Evolutionary conservation across 1,284 basidiomycete species (phyloP).

Genomic region (Austroboletus novae-zelandiae): DNA sequence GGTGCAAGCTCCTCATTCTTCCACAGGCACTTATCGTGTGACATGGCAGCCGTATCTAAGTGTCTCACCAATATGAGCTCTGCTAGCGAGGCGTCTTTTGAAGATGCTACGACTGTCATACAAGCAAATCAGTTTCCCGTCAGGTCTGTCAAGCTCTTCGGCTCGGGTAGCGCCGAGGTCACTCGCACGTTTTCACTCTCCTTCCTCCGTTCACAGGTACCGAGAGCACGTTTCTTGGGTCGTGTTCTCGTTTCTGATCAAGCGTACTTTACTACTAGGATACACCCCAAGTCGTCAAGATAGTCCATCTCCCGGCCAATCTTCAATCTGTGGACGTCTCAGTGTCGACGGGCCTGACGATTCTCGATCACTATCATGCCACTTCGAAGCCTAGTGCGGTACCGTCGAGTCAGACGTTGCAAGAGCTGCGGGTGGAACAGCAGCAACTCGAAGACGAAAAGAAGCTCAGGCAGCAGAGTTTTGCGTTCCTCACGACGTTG

Average conservation of each 20-base stretch:
- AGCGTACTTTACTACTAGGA: conserved; percentile 11
- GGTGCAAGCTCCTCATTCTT: too few species aligned
- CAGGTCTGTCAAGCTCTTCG: conserved; percentile 23
- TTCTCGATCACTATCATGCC: conserved; percentile 17
- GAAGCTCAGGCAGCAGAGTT: conserved; percentile 19
- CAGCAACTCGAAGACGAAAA: conserved; percentile 18
- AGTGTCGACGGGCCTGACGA: conserved; percentile 10
- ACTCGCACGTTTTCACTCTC: conserved; percentile 22
- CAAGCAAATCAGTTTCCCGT: conserved; percentile 17
- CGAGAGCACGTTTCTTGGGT: too few species aligned
- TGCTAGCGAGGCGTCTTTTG: too few species aligned
- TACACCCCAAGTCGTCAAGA: conserved; percentile 15
- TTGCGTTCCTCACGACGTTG: conserved; percentile 25
- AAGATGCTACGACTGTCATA: conserved; percentile 9
- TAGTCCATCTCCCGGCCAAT: conserved; percentile 16
- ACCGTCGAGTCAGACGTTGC: conserved; percentile 4
- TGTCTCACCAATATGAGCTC: too few species aligned
- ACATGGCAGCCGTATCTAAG: too few species aligned
- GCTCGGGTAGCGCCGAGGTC: conserved; percentile 14
- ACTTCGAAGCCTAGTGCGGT: background rate
- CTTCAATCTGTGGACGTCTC: conserved; percentile 10
- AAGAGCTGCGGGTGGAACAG: conserved; percentile 12
- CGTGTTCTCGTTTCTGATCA: background rate
- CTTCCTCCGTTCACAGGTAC: conserved; percentile 11
- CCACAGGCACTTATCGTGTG: too few species aligned